These are phyloP conservation scores for Lactarius quietus DNA, from an alignment of 768 basidiomycete species.

Conservation along the genomic window DNA sequence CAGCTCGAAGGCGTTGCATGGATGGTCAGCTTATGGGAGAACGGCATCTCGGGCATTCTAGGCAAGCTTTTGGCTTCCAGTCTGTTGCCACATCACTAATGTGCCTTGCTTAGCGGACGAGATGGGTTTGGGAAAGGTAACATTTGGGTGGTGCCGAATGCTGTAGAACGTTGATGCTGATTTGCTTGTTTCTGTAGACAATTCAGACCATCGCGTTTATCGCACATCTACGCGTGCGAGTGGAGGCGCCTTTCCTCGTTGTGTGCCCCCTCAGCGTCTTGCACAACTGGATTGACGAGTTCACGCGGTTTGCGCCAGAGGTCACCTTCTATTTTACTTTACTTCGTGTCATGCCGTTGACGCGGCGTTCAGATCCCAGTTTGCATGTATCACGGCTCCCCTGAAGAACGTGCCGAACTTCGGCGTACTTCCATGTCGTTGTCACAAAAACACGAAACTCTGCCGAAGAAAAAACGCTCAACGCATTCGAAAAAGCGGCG, in stretches of 20 bases:
- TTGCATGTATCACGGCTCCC: constrained; percentile 87
- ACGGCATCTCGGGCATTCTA: constrained; percentile 77
- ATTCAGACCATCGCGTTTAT: constrained; percentile 94
- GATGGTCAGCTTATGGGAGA: constrained; percentile 87
- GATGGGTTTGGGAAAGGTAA: constrained; percentile 88
- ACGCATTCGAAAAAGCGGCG: constrained; percentile 1
- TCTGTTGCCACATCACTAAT: background rate
- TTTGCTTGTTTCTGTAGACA: constrained; percentile 49
- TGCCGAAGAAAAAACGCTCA: background rate
- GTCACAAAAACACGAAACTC: background rate
- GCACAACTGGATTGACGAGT: constrained; percentile 89
- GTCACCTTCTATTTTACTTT: constrained; percentile 40
- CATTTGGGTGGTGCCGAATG: constrained; percentile 5
- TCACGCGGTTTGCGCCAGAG: constrained; percentile 74
- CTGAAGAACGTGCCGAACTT: constrained; percentile 75
- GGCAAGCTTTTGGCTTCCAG: constrained; percentile 39
- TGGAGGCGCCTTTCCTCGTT: constrained; percentile 74
- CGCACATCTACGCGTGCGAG: constrained; percentile 78
- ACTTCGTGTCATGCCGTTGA: background rate
- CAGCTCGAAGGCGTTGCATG: constrained; percentile 94
- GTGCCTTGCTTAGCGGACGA: constrained; percentile 66
- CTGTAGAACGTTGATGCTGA: constrained; percentile 10
- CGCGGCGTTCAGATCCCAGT: constrained; percentile 61
- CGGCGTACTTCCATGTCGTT: constrained; percentile 35
- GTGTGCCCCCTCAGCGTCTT: constrained; percentile 93